Conservation (phyloP, 2,329 filamentous ascomycete genomes). For the Diaporthe longicolla region DNA sequence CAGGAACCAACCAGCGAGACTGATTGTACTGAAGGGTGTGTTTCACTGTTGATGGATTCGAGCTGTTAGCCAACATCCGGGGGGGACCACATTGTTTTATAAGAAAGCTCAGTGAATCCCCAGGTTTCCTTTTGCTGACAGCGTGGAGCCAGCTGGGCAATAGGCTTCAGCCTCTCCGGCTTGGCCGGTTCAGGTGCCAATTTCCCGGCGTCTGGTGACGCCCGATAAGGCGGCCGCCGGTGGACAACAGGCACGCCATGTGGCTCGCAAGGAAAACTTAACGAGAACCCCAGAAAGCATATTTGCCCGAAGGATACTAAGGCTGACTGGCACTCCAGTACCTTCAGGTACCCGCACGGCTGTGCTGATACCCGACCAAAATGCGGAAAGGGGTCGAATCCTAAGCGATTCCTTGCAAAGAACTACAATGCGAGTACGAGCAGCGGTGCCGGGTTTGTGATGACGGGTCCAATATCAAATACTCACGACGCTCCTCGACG, state of each 20-base stretch:
- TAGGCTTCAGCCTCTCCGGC: constrained; percentile 40
- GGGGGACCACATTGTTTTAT: constrained; percentile 34
- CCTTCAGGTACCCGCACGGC: constrained; percentile 42
- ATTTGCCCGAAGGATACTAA: constrained; percentile 33
- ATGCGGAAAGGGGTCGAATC: constrained; percentile 36
- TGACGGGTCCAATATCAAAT: constrained; percentile 1
- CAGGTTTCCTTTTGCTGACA: constrained; percentile 26
- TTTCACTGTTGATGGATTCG: constrained; percentile 62
- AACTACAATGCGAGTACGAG: constrained; percentile 3
- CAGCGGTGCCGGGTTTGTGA: constrained; percentile 10
- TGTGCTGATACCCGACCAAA: constrained; percentile 36
- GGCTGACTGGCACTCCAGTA: constrained; percentile 31
- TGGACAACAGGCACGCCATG: constrained; percentile 39
- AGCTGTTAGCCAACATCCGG: constrained; percentile 34
- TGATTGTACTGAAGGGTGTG: constrained; percentile 72
- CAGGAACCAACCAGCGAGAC: constrained; percentile 91
- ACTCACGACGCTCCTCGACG: constrained; percentile 40
- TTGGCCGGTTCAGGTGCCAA: constrained; percentile 38
- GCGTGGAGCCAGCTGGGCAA: constrained; percentile 39
- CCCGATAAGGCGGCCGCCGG: constrained; percentile 24
- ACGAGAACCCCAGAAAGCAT: constrained; percentile 36
- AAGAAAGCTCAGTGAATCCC: constrained; percentile 6
- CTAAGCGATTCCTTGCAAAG: constrained; percentile 30
- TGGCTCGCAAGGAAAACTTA: constrained; percentile 37
- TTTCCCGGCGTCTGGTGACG: constrained; percentile 38